phyloP scores from a whole-genome alignment of 1,284 basidiomycete genomes.

The Apiotrichum laibachii region DNA sequence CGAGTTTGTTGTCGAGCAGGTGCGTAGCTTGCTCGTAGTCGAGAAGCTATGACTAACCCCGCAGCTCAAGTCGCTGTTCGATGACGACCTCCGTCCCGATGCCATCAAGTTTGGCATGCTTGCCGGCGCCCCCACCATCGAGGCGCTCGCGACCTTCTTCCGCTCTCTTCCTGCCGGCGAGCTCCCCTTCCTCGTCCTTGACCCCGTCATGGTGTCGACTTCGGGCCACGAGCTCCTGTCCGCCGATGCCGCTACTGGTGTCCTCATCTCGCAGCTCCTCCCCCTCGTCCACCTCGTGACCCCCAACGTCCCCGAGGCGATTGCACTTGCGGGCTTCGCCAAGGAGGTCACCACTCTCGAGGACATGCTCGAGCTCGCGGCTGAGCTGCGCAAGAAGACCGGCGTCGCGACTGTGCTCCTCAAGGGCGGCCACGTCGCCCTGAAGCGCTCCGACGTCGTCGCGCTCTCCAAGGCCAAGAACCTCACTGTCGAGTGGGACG shows the following conservation, averaged over 20 bases:
- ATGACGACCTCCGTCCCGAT: conserved; percentile 66
- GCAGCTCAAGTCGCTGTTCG: conserved; percentile 71
- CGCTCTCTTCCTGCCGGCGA: conserved; percentile 15
- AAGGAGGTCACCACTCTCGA: conserved; percentile 56
- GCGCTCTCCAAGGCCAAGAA: conserved; percentile 11
- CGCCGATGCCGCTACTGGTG: conserved; percentile 56
- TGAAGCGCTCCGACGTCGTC: conserved; percentile 55
- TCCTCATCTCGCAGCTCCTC: conserved; percentile 61
- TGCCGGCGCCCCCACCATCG: conserved; percentile 53
- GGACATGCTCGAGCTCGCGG: conserved; percentile 66
- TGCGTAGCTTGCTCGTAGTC: conserved; percentile 41
- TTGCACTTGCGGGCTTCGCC: conserved; percentile 53
- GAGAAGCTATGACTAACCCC: conserved; percentile 18
- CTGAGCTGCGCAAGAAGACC: conserved; percentile 57
- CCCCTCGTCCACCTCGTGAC: conserved; percentile 75
- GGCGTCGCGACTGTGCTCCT: conserved; percentile 64
- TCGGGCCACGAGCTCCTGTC: conserved; percentile 79
- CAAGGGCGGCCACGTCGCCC: conserved; percentile 79
- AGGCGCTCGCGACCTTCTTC: conserved; percentile 45
- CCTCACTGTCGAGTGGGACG: conserved; percentile 6
- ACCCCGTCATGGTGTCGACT: conserved; percentile 91
- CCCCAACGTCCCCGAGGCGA: conserved; percentile 81
- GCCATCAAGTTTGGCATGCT: conserved; percentile 91
- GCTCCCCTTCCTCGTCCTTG: conserved; percentile 65
- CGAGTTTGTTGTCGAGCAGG: conserved; percentile 69